Percentiles rank a stretch among this genome's conserved stretches.
These are phyloP conservation scores for Colletotrichum navitas DNA, from an alignment of 2,329 filamentous ascomycete species.

Conservation along the genomic window DNA sequence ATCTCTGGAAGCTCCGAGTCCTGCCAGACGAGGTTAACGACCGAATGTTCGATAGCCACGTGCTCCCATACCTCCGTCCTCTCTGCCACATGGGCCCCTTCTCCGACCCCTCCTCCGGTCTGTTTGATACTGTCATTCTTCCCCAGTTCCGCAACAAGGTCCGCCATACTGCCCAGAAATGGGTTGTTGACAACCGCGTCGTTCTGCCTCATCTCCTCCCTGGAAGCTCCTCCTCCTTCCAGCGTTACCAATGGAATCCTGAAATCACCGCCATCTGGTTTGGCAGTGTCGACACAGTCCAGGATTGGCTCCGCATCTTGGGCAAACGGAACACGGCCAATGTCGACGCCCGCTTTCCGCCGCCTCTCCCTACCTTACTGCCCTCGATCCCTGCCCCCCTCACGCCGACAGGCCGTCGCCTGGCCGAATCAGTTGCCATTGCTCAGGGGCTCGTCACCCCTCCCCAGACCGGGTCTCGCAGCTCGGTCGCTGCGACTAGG, in stretches of 20 bases:
- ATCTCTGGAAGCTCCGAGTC: background rate
- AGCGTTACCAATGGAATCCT: background rate
- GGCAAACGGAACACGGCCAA: slow-evolving; percentile 11
- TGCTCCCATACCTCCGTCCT: background rate
- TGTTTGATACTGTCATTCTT: background rate
- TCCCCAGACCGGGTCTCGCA: too few relatives aligned
- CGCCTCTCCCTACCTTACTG: background rate
- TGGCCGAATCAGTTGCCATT: too few relatives aligned
- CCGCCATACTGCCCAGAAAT: slow-evolving; percentile 4
- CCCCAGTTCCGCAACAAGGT: slow-evolving; percentile 6
- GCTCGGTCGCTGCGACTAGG: too few relatives aligned
- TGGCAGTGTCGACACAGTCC: background rate
- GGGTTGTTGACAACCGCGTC: slow-evolving; percentile 7
- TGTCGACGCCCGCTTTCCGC: slow-evolving; percentile 5
- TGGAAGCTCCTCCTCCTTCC: too few relatives aligned
- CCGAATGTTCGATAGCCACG: background rate
- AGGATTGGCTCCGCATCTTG: slow-evolving; percentile 1
- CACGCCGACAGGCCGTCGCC: too few relatives aligned
- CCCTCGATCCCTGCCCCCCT: background rate
- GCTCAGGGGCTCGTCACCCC: too few relatives aligned
- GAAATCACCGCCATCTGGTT: slow-evolving; percentile 7
- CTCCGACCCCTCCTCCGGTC: background rate
- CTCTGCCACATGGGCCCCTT: slow-evolving; percentile 18
- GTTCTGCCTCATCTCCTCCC: background rate
- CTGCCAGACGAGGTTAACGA: background rate